Percentiles rank a stretch among this genome's conserved stretches.
Conservation (phyloP, 257 asterid species). For the Sherardia arvensis region DNA sequence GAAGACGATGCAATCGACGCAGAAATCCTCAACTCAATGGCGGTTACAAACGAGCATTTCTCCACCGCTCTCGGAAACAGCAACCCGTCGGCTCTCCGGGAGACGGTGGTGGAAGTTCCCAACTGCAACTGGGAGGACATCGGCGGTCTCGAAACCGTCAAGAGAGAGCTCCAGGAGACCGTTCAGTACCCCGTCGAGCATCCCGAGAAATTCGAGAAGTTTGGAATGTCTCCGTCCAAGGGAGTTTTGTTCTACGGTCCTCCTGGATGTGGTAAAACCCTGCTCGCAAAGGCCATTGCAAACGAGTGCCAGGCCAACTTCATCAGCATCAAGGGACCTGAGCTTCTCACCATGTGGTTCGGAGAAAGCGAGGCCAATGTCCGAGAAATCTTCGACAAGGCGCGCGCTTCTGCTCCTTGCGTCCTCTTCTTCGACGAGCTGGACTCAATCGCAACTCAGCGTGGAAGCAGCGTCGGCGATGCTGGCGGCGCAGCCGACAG, state of each 20-base stretch:
- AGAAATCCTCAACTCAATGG: not conserved
- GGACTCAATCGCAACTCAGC: not conserved
- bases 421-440: not conserved
- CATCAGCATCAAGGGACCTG: not conserved
- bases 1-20: not conserved
- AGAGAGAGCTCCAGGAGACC: conserved; percentile 28
- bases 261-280: not conserved
- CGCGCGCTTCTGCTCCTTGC: not conserved
- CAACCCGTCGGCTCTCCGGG: not conserved
- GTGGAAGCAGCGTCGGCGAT: not conserved
- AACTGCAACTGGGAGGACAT: conserved; percentile 50
- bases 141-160: conserved; percentile 57
- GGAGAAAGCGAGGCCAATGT: not conserved
- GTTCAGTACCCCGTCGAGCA: not conserved
- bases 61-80: not conserved
- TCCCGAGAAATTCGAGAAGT: not conserved
- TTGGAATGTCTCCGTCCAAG: not conserved
- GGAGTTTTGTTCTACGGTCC: not conserved
- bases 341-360: not conserved
- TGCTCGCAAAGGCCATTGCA: not conserved
- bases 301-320: not conserved
- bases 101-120: not conserved
- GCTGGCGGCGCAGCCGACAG: not conserved
- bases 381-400: not conserved
- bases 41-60: not conserved